Percentiles rank a stretch among this genome's conserved stretches.
These are phyloP conservation scores for Sedum album DNA, from an alignment of 164 flowering plant species.

Conservation along the genomic window DNA sequence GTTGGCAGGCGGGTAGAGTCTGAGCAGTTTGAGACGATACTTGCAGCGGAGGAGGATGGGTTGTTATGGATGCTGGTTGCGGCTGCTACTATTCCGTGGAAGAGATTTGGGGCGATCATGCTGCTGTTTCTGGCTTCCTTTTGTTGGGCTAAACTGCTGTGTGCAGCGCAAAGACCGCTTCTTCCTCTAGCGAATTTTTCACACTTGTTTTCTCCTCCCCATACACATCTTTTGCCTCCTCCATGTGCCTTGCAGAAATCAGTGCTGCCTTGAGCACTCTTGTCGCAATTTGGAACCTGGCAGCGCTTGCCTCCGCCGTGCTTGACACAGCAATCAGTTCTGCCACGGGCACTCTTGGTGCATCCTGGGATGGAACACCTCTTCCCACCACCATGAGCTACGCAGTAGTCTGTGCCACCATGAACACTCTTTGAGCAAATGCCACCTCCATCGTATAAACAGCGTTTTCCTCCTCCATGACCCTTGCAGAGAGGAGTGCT, in stretches of 20 bases:
- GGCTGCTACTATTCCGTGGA: slow-evolving; percentile 54
- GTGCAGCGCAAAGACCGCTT: slow-evolving; percentile 81
- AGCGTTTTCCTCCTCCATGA: slow-evolving; percentile 92
- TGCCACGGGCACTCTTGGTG: slow-evolving; percentile 84
- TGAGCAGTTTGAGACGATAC: slow-evolving; percentile 43
- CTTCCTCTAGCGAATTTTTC: slow-evolving; percentile 84
- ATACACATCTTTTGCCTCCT: slow-evolving; percentile 76
- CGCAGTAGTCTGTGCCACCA: slow-evolving; percentile 83
- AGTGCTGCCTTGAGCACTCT: slow-evolving; percentile 95
- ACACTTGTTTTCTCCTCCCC: slow-evolving; percentile 70
- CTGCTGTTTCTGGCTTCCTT: slow-evolving; percentile 27
- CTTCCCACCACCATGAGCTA: slow-evolving; percentile 89
- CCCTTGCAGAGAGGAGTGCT: slow-evolving; percentile 88
- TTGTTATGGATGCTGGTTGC: slow-evolving; percentile 37
- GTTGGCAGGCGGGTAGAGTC: slow-evolving; percentile 45
- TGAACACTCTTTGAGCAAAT: slow-evolving; percentile 88
- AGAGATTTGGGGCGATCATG: slow-evolving; percentile 60
- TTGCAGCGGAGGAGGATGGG: slow-evolving; percentile 40
- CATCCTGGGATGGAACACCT: slow-evolving; percentile 72
- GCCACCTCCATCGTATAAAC: slow-evolving; percentile 77
- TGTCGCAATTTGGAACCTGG: slow-evolving; percentile 50
- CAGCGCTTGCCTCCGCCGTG: slow-evolving; percentile 95
- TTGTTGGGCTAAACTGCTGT: slow-evolving; percentile 45
- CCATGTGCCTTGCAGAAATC: slow-evolving; percentile 95
- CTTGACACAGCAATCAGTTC: slow-evolving; percentile 74